A percentile compares a stretch with the other conserved stretches of the same genome.
Conservation (phyloP, 2,329 filamentous ascomycete species). For the Claviceps sp. region DNA sequence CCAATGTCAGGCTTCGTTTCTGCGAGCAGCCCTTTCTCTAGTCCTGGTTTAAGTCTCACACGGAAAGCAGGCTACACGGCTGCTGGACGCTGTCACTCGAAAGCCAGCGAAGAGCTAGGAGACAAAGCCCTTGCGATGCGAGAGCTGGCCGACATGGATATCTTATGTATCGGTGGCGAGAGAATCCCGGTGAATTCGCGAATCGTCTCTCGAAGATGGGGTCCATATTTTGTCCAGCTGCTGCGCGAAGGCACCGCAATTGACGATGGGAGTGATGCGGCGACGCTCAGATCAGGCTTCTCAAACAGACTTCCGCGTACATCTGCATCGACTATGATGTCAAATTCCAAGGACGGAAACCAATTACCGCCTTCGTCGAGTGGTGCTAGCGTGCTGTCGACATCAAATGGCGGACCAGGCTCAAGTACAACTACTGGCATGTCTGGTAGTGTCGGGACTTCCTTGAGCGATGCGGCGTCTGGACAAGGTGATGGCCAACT, state of each 20-base stretch:
- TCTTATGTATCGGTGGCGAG: constrained; percentile 81
- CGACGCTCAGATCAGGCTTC: constrained; percentile 56
- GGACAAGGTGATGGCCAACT: constrained; percentile 28
- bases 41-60: constrained; percentile 40
- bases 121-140: constrained; percentile 63
- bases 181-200: constrained; percentile 88
- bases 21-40: constrained; percentile 57
- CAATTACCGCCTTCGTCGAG: constrained; percentile 28
- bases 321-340: constrained; percentile 77
- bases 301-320: constrained; percentile 50
- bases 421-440: neutral
- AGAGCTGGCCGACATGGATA: constrained; percentile 95
- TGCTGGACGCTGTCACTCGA: constrained; percentile 62
- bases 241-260: constrained; percentile 66
- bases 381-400: constrained; percentile 26
- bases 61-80: constrained; percentile 52
- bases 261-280: constrained; percentile 59
- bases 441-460: constrained; percentile 24
- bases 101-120: constrained; percentile 73
- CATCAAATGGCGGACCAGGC: constrained; percentile 12
- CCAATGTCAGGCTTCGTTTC: constrained; percentile 78
- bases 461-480: constrained; percentile 16
- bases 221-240: constrained; percentile 87
- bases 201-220: constrained; percentile 79
- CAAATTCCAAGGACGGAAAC: constrained; percentile 40